phyloP scores from a whole-genome alignment of 176 grass and related monocot genomes.

The Microstegium vimineum region DNA sequence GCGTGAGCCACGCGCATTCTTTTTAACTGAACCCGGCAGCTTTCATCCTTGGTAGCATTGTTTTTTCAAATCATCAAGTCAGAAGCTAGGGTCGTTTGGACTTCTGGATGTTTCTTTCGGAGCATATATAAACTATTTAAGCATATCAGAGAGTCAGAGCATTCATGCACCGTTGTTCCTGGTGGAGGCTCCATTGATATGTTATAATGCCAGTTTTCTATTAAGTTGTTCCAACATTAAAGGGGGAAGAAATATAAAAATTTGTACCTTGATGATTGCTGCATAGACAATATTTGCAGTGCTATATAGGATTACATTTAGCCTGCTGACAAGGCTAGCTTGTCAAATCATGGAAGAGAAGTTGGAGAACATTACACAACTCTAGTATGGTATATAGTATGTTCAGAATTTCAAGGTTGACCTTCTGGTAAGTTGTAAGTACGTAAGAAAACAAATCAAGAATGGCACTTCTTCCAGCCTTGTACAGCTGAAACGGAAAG shows the following conservation, averaged over 20 bases:
- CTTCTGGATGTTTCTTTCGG: conserved; percentile 22
- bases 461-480: no score
- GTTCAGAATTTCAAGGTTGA: no score
- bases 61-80: conserved; percentile 22
- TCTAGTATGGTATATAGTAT: no score
- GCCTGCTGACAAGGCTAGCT: not conserved
- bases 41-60: conserved; percentile 1
- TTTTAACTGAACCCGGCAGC: conserved; percentile 28
- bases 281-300: not conserved
- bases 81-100: conserved; percentile 11
- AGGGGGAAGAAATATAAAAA: not conserved
- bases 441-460: no score
- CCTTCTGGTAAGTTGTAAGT: no score
- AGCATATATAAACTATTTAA: conserved; percentile 19
- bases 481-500: no score
- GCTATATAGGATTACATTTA: not conserved
- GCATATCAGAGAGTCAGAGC: conserved; percentile 10
- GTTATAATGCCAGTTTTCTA: not conserved
- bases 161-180: conserved; percentile 7
- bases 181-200: conserved; percentile 22
- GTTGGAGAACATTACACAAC: no score
- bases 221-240: not conserved
- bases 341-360: not conserved
- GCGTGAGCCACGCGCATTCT: conserved; percentile 10
- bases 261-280: not conserved